Conservation (phyloP, 257 asterid genomes). For the Solanum arcanum region DNA sequence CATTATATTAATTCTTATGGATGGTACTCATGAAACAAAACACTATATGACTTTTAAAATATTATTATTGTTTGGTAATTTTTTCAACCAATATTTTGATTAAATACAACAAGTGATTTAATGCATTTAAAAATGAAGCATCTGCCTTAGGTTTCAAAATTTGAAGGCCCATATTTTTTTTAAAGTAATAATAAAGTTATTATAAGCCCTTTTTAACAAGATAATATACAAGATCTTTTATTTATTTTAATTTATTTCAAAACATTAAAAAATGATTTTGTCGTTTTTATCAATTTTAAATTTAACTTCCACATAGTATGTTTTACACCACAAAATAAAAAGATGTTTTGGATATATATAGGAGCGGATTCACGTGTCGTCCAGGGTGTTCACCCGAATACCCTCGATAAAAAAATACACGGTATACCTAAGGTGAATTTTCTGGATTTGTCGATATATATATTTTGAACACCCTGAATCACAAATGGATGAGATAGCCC, state of each 20-base stretch:
- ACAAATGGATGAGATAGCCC: too few relatives aligned
- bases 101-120: not conserved
- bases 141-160: not conserved
- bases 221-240: too few relatives aligned
- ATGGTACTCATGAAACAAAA: not conserved
- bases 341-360: not conserved
- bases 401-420: too few relatives aligned
- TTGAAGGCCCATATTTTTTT: not conserved
- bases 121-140: too few relatives aligned
- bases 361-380: too few relatives aligned
- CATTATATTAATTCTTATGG: not conserved
- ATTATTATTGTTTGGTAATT: not conserved
- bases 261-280: too few relatives aligned
- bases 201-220: not conserved
- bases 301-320: not conserved
- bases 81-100: not conserved
- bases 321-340: not conserved
- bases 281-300: not conserved
- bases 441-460: too few relatives aligned
- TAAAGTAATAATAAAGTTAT: not conserved
- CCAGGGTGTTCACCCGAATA: too few relatives aligned
- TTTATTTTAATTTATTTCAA: too few relatives aligned
- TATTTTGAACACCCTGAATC: too few relatives aligned
- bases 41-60: not conserved
- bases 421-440: too few relatives aligned